Conservation (phyloP, 345 rosid species). For the Leavenworthia alabamica region DNA sequence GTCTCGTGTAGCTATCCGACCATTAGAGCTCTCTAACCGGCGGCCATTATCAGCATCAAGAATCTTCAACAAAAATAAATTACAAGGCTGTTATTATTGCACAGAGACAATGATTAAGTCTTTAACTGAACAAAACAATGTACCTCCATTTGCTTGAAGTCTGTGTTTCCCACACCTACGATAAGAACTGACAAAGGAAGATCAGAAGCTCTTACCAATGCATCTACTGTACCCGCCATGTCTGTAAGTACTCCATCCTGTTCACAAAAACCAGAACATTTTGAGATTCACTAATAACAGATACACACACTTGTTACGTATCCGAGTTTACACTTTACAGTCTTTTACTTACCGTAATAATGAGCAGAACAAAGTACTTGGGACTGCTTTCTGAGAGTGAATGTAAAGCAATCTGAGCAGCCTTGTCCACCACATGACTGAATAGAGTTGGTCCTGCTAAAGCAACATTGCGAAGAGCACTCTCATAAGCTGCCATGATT, state of each 20-base stretch:
- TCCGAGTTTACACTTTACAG: neutral
- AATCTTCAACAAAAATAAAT: conserved; percentile 34
- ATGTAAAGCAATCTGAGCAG: conserved; percentile 30
- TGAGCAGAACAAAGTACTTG: conserved; percentile 33
- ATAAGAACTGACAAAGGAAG: conserved; percentile 84
- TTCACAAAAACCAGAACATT: conserved; percentile 11
- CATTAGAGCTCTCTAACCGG: conserved; percentile 68
- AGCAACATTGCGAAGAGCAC: conserved; percentile 45
- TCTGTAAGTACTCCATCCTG: conserved; percentile 91
- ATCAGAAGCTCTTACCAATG: conserved; percentile 84
- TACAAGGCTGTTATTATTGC: neutral
- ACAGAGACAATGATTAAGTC: neutral
- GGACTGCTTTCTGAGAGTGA: conserved; percentile 30
- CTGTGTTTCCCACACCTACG: conserved; percentile 78
- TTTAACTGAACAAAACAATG: neutral
- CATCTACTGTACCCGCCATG: conserved; percentile 64
- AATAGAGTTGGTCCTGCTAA: conserved; percentile 73
- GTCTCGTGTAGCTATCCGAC: conserved; percentile 74
- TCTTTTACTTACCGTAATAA: conserved; percentile 45
- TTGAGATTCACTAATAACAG: neutral
- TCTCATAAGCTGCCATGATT: conserved; percentile 66
- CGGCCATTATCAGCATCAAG: conserved; percentile 80
- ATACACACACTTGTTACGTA: neutral
- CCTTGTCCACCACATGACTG: conserved; percentile 50
- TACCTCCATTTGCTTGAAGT: conserved; percentile 91